Evolutionary conservation across 2,329 filamentous ascomycete genomes (phyloP).

Genomic region (Cordyceps militaris): DNA sequence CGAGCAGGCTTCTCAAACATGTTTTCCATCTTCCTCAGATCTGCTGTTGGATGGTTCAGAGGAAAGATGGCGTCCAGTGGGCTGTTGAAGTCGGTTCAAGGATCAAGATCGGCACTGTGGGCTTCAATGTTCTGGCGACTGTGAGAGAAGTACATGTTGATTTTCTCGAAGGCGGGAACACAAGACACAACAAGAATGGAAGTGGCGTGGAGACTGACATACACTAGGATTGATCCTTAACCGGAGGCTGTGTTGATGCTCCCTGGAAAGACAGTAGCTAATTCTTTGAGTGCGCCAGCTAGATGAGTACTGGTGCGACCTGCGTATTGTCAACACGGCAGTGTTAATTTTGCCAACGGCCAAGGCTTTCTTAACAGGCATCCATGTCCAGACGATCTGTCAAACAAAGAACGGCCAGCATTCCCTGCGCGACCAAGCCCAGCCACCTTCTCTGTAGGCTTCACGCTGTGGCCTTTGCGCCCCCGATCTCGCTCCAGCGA

Average conservation of each 20-base stretch:
- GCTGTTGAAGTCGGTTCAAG: constrained; percentile 43
- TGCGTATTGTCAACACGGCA: constrained; percentile 15
- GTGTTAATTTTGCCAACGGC: background rate
- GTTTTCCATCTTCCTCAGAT: constrained; percentile 32
- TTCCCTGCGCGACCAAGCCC: constrained; percentile 44
- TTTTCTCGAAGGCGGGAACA: constrained; percentile 29
- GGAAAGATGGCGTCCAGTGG: constrained; percentile 41
- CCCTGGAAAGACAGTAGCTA: constrained; percentile 26
- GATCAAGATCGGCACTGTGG: constrained; percentile 40
- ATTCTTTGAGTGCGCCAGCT: constrained; percentile 51
- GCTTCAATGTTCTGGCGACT: constrained; percentile 26
- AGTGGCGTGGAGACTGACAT: constrained; percentile 42
- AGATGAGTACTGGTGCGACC: constrained; percentile 45
- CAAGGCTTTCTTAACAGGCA: constrained; percentile 25
- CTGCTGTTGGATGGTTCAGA: constrained; percentile 41
- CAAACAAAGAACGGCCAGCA: constrained; percentile 52
- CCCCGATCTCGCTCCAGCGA: no score
- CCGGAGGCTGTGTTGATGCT: constrained; percentile 8
- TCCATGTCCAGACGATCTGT: constrained; percentile 49
- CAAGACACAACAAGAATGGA: constrained; percentile 47
- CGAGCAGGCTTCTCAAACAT: constrained; percentile 37
- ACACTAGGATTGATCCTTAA: background rate
- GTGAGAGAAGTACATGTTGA: constrained; percentile 43
- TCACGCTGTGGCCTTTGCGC: constrained; percentile 26
- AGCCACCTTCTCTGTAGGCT: constrained; percentile 34